Conservation (phyloP, 495 filamentous ascomycete genomes). For the Hyaloscypha bicolor region DNA sequence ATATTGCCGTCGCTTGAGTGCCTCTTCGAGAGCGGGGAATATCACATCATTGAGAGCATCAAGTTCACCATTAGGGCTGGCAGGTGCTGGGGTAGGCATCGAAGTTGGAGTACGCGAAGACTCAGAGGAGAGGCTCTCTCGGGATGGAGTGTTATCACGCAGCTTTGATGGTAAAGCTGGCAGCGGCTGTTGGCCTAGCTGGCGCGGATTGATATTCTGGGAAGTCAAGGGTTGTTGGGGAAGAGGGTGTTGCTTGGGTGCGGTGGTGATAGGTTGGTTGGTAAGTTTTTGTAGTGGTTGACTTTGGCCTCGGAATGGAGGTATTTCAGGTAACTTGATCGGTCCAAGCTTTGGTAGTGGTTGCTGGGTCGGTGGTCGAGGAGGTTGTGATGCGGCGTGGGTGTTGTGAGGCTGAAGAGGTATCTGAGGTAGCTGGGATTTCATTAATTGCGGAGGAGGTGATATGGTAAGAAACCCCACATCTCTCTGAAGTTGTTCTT, state of each 20-base stretch:
- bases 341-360: conserved; percentile 36
- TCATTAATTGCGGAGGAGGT: conserved; percentile 22
- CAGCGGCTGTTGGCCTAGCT: conserved; percentile 28
- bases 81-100: conserved; percentile 33
- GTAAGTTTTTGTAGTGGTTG: conserved; percentile 39
- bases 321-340: conserved; percentile 55
- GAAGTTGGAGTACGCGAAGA: conserved; percentile 32
- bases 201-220: conserved; percentile 31
- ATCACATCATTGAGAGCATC: conserved; percentile 63
- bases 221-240: conserved; percentile 17
- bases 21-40: conserved; percentile 86
- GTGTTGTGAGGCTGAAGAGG: conserved; percentile 7
- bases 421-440: conserved; percentile 4
- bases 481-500: conserved; percentile 61
- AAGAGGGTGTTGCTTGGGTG: conserved; percentile 38
- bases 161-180: conserved; percentile 35
- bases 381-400: conserved; percentile 24
- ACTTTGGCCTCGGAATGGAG: conserved; percentile 46
- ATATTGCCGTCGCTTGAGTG: conserved; percentile 76
- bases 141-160: conserved; percentile 30
- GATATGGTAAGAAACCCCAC: conserved; percentile 50
- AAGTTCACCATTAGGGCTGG: conserved; percentile 31
- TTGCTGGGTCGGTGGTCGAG: conserved; percentile 26
- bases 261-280: conserved; percentile 35
- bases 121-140: conserved; percentile 28